Conservation (phyloP, 768 basidiomycete genomes). For the Cytidiella melzeri region DNA sequence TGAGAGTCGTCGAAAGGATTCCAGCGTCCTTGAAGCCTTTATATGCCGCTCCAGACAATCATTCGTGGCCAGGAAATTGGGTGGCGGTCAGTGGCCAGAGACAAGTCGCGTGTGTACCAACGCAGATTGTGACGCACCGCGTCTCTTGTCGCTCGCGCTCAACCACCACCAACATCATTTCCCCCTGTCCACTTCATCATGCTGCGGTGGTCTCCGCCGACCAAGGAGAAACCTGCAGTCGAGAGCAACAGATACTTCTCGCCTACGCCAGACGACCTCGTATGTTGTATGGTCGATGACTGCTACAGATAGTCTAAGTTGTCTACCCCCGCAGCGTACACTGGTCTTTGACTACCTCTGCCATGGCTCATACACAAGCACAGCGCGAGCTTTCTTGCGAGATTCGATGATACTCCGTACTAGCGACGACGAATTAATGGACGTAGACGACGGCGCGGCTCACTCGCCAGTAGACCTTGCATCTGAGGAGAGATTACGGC, state of each 20-base stretch:
- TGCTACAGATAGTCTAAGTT: neutral
- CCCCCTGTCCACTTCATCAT: conserved; percentile 2
- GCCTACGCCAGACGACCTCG: conserved; percentile 13
- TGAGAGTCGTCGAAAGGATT: neutral
- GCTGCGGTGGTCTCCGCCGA: conserved; percentile 11
- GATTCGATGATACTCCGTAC: conserved; percentile 57
- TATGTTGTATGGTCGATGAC: neutral
- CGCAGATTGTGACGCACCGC: conserved; percentile 2
- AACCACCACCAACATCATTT: neutral
- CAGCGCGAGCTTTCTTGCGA: conserved; percentile 60
- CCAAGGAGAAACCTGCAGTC: conserved; percentile 7
- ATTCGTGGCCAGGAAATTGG: neutral
- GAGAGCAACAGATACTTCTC: conserved; percentile 11
- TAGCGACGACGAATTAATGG: conserved; percentile 61
- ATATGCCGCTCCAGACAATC: neutral
- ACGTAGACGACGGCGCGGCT: conserved; percentile 18
- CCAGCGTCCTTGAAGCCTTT: neutral
- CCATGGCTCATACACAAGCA: conserved; percentile 66
- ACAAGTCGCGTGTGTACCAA: neutral
- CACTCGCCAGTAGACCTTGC: conserved; percentile 31
- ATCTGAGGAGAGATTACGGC: conserved; percentile 30
- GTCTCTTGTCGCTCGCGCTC: neutral
- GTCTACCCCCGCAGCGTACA: conserved; percentile 39
- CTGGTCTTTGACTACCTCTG: conserved; percentile 75
- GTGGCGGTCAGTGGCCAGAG: neutral